These are phyloP conservation scores for Styphnolobium japonicum DNA, from an alignment of 306 rosid species.

Conservation along the genomic window DNA sequence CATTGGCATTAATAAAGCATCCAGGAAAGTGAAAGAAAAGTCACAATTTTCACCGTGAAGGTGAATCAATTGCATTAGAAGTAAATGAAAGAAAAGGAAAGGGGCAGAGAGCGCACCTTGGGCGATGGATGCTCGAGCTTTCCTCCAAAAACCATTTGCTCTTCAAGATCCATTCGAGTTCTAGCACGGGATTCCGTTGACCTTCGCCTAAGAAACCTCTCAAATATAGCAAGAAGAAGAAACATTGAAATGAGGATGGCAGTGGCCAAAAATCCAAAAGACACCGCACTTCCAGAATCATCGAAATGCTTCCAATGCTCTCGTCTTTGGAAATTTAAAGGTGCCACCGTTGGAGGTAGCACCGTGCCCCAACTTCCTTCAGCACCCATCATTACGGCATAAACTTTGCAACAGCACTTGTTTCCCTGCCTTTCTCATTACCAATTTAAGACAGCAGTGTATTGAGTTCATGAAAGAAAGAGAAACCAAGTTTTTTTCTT, in stretches of 20 bases:
- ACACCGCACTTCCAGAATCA: constrained; percentile 56
- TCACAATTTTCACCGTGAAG: constrained; percentile 3
- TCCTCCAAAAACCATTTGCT: constrained; percentile 27
- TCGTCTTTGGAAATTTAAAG: constrained; percentile 43
- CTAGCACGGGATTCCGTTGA: constrained; percentile 31
- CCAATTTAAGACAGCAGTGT: background rate
- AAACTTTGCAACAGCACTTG: background rate
- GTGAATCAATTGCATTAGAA: background rate
- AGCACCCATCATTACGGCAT: constrained; percentile 29
- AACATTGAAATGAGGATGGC: constrained; percentile 76
- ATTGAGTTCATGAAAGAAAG: too few species aligned
- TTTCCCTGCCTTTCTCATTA: constrained; percentile 1
- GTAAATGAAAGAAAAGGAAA: background rate
- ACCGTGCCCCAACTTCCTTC: too few species aligned
- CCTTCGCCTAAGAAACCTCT: constrained; percentile 60
- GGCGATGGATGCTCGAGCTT: constrained; percentile 48
- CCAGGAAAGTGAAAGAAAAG: background rate
- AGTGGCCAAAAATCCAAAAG: constrained; percentile 75
- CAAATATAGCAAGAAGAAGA: constrained; percentile 71
- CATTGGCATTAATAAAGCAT: background rate
- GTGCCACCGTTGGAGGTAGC: constrained; percentile 41
- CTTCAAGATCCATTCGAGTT: constrained; percentile 45
- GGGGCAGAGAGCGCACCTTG: constrained; percentile 38
- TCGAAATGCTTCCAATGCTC: constrained; percentile 56
- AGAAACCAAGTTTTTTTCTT: too few species aligned